phyloP scores from a whole-genome alignment of 805 yeast species.

The Hanseniaspora mollemarum region DNA sequence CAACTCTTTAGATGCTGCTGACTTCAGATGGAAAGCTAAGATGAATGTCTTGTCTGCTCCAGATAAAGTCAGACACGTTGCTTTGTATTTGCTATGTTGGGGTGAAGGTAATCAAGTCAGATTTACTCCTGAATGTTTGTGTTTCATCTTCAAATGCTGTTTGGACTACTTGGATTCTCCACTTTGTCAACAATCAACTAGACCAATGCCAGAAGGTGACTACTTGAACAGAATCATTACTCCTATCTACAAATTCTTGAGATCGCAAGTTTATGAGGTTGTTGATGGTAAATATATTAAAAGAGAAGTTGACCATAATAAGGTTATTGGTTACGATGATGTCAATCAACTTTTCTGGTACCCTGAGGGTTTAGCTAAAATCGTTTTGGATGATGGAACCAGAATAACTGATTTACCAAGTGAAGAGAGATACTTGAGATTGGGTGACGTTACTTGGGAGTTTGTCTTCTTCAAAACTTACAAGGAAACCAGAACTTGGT shows the following conservation, averaged over 20 bases:
- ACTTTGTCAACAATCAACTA: constrained; percentile 76
- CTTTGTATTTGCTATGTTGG: constrained; percentile 67
- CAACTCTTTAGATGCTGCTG: constrained; percentile 73
- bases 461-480: constrained; percentile 91
- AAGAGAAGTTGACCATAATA: constrained; percentile 75
- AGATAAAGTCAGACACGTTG: constrained; percentile 68
- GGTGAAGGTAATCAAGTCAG: constrained; percentile 92
- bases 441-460: constrained; percentile 89
- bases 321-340: constrained; percentile 88
- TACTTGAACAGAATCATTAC: constrained; percentile 84
- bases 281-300: constrained; percentile 71
- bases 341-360: constrained; percentile 98
- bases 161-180: constrained; percentile 80
- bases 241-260: constrained; percentile 70
- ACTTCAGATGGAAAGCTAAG: constrained; percentile 69
- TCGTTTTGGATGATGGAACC: constrained; percentile 81
- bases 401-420: constrained; percentile 81
- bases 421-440: constrained; percentile 75
- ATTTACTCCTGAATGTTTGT: constrained; percentile 78
- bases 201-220: constrained; percentile 79
- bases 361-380: constrained; percentile 95
- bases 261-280: constrained; percentile 73
- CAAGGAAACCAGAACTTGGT: constrained; percentile 94
- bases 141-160: constrained; percentile 93
- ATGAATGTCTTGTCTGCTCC: constrained; percentile 64